Evolutionary conservation across 768 basidiomycete genomes (phyloP).

Genomic region (Tulasnella sp.): DNA sequence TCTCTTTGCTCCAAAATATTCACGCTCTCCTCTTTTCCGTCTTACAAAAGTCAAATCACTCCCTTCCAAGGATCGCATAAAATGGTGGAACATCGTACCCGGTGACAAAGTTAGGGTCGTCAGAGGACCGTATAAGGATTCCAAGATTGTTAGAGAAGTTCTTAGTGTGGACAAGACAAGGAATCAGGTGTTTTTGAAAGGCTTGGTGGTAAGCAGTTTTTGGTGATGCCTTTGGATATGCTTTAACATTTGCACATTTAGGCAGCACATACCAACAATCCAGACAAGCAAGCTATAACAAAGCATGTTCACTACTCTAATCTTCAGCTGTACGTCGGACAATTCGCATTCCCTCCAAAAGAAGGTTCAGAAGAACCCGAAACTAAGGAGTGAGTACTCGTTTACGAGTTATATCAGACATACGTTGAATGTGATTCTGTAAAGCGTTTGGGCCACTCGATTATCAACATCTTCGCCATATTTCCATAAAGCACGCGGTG

Average conservation of each 20-base stretch:
- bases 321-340: slow-evolving; percentile 65
- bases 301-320: slow-evolving; percentile 61
- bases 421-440: neutral
- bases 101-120: slow-evolving; percentile 65
- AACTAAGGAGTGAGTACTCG: slow-evolving; percentile 22
- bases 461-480: slow-evolving; percentile 45
- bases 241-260: neutral
- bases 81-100: slow-evolving; percentile 79
- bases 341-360: slow-evolving; percentile 43
- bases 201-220: slow-evolving; percentile 31
- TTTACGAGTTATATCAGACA: neutral
- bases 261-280: neutral
- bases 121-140: slow-evolving; percentile 34
- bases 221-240: slow-evolving; percentile 14
- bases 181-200: slow-evolving; percentile 51
- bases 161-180: slow-evolving; percentile 57
- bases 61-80: slow-evolving; percentile 45
- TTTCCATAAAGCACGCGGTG: slow-evolving; percentile 42
- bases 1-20: slow-evolving; percentile 1
- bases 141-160: slow-evolving; percentile 37
- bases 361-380: slow-evolving; percentile 1
- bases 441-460: slow-evolving; percentile 66
- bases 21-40: neutral
- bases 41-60: neutral
- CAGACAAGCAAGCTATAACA: slow-evolving; percentile 22